A percentile compares a stretch with the other conserved stretches of the same genome.
Evolutionary conservation across 2,329 filamentous ascomycete species (phyloP).

Genomic region (Fragosphaeria purpurea): DNA sequence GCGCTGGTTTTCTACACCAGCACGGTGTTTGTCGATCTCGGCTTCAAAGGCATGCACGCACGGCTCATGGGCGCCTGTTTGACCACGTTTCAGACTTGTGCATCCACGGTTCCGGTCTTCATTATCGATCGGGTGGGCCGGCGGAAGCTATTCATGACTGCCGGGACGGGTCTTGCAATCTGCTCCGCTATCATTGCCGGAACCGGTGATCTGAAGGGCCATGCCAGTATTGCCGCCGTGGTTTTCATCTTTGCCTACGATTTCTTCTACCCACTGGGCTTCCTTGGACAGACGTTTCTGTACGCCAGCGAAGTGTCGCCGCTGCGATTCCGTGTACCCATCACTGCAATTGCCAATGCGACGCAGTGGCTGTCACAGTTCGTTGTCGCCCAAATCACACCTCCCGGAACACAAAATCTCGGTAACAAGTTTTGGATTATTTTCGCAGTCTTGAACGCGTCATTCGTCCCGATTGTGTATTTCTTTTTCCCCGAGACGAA

Average conservation of each 20-base stretch:
- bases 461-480: constrained; percentile 35
- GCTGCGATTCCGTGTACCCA: constrained; percentile 6
- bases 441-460: constrained; percentile 16
- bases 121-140: constrained; percentile 33
- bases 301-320: constrained; percentile 11
- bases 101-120: constrained; percentile 37
- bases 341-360: constrained; percentile 22
- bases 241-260: constrained; percentile 9
- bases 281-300: constrained; percentile 29
- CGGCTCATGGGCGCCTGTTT: constrained; percentile 34
- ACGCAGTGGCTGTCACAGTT: constrained; percentile 44
- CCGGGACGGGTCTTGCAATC: constrained; percentile 4
- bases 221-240: constrained; percentile 6
- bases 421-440: constrained; percentile 42
- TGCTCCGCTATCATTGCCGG: constrained; percentile 8
- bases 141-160: constrained; percentile 40
- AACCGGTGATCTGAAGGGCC: constrained; percentile 8
- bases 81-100: constrained; percentile 46
- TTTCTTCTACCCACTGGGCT: constrained; percentile 36
- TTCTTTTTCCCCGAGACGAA: constrained; percentile 46
- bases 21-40: constrained; percentile 29
- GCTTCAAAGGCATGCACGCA: constrained; percentile 25
- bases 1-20: constrained; percentile 28
- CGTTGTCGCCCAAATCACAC: constrained; percentile 33
- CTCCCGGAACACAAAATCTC: constrained; percentile 38